Conservation (phyloP, 805 yeast species). For the Suhomyces prunicola region DNA sequence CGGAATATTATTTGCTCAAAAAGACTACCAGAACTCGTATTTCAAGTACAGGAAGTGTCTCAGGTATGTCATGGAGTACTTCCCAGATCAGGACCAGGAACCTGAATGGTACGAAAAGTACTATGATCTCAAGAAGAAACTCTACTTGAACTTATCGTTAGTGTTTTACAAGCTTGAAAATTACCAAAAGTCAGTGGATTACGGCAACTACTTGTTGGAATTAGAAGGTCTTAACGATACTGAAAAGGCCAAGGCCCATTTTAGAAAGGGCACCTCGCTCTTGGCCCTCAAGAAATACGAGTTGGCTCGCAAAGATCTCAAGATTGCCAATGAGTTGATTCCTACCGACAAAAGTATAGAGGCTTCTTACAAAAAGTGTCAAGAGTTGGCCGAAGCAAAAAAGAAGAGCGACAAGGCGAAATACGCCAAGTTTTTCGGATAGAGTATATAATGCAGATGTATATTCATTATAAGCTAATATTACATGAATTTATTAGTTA, state of each 20-base stretch:
- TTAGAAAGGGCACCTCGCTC: slow-evolving; percentile 50
- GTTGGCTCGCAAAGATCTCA: slow-evolving; percentile 47
- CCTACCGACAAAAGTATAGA: slow-evolving; percentile 51
- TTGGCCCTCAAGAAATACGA: slow-evolving; percentile 44
- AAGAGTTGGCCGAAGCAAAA: slow-evolving; percentile 36
- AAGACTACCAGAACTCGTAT: slow-evolving; percentile 49
- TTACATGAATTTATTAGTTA: not conserved
- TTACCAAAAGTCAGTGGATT: slow-evolving; percentile 50
- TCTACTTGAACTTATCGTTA: slow-evolving; percentile 59
- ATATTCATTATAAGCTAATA: not conserved
- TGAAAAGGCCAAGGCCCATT: slow-evolving; percentile 58
- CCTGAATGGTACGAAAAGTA: slow-evolving; percentile 51
- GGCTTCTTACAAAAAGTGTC: slow-evolving; percentile 41
- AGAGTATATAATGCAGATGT: not conserved
- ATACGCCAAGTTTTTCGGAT: slow-evolving; percentile 60
- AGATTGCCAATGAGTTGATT: slow-evolving; percentile 40
- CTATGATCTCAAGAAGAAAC: slow-evolving; percentile 48
- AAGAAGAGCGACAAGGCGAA: slow-evolving; percentile 52
- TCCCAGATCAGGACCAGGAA: slow-evolving; percentile 67
- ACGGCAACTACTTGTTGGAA: slow-evolving; percentile 56
- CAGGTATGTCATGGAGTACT: slow-evolving; percentile 66
- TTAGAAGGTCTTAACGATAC: slow-evolving; percentile 29
- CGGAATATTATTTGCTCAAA: slow-evolving; percentile 52
- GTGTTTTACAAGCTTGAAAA: slow-evolving; percentile 48
- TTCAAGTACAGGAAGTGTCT: slow-evolving; percentile 65